Evolutionary conservation across 352 stramenopile species (phyloP), one percentile per base, ranked within the genome.

Genomic region (Pythium sp.): DNA sequence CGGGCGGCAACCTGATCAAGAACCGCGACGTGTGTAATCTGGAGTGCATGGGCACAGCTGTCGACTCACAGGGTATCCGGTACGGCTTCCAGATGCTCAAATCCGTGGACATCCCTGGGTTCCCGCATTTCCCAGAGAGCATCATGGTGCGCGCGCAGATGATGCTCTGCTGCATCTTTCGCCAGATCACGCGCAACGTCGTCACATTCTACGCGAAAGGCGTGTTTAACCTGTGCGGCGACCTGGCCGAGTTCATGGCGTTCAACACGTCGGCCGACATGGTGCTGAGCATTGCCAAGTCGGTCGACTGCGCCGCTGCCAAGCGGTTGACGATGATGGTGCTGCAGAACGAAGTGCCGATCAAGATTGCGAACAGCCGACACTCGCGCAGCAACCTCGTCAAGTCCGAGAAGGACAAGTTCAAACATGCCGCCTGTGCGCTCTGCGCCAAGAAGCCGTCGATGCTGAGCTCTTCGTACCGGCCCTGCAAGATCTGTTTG

Each of bases 81-180:
- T 88, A 81, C 58, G 80, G 71, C 2, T 84, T 79, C 67, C 77
- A 80, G 15, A 43, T 89, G 22, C 67, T 88, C 24, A 79, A 86
- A 53, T 89, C 80, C 14, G 72, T 91, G 28, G 77, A 87, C 20
- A 67, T 77, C 3, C 59, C 73, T 2, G 75, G 68, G 0, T 87
- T 78, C 26, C 78, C 78, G 5, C 28, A 66, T 12, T 73, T 79
- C 38, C 57, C 68, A 0, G 72, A 83, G 60, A 74, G 18, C 43
- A 72, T 70, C 38, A 59, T 80, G 64, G 63, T 85, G 6, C 79
- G 76, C 22, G 75, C 80, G 30, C 77, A 78, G 32, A 77, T 84
- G 71, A 85, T 82, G 74, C 62, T 87, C 38, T 87, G 80, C 63
- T 84, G 77, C 59, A 89, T 90, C 60, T 85, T 81, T 46, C 78